These are phyloP conservation scores for Cryptococcus amylolentus DNA, from an alignment of 1,284 basidiomycete genomes.

Conservation along the genomic window DNA sequence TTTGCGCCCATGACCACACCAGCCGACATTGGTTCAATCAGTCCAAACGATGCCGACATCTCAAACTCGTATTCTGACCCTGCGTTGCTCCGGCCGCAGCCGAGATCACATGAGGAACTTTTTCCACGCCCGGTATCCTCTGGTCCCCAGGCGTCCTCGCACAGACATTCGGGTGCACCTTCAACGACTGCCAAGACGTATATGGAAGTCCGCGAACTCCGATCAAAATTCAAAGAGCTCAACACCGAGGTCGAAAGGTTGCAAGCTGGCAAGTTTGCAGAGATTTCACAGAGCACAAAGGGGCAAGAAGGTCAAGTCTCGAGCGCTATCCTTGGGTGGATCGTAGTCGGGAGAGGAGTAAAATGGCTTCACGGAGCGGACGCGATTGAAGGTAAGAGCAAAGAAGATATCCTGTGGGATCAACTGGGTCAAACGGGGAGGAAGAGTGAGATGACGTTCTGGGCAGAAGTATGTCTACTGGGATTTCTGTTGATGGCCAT, in stretches of 20 bases:
- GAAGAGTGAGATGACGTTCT: conserved; percentile 55
- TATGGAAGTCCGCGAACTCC: conserved; percentile 63
- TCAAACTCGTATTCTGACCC: background rate
- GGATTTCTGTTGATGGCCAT: conserved; percentile 58
- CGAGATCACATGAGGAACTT: too few relatives aligned
- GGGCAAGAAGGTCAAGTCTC: conserved; percentile 39
- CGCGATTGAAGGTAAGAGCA: conserved; percentile 68
- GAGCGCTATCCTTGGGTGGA: conserved; percentile 62
- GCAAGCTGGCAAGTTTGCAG: conserved; percentile 62
- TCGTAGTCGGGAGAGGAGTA: conserved; percentile 67
- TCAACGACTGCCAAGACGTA: conserved; percentile 47
- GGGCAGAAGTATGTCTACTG: conserved; percentile 57
- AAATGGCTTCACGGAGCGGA: conserved; percentile 61
- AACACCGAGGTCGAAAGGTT: conserved; percentile 64
- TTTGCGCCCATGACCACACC: too few relatives aligned
- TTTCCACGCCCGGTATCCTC: too few relatives aligned
- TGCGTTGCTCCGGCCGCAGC: too few relatives aligned
- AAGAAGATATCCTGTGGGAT: conserved; percentile 75
- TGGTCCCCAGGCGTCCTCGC: background rate
- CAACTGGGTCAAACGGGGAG: conserved; percentile 63
- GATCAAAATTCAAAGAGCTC: conserved; percentile 60
- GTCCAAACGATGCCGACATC: background rate
- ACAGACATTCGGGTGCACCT: background rate
- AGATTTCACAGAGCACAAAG: conserved; percentile 57
- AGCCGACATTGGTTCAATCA: too few relatives aligned